phyloP scores from a whole-genome alignment of 2,329 filamentous ascomycete genomes.

The Penicillium aurantiogriseum region DNA sequence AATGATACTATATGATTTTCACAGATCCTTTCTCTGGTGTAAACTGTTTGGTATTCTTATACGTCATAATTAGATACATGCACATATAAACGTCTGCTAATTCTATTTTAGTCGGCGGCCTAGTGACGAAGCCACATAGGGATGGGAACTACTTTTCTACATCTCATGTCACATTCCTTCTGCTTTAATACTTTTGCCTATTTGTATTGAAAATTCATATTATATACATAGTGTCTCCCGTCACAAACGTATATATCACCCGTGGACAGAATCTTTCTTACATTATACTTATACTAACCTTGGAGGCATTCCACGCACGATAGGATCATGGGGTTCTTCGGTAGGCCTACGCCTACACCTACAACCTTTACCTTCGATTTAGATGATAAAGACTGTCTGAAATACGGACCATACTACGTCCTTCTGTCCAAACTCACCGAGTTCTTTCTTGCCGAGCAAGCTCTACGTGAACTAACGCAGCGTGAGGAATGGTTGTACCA shows the following conservation, averaged over 20 bases:
- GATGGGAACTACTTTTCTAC: background rate
- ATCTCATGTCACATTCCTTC: background rate
- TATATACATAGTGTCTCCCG: background rate
- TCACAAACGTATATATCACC: background rate
- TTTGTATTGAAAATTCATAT: background rate
- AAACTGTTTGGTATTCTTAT: background rate
- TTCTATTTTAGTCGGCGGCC: background rate
- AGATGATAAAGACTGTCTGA: background rate
- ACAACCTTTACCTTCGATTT: background rate
- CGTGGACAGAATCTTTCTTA: background rate
- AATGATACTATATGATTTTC: background rate
- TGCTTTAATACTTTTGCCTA: background rate
- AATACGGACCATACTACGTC: background rate
- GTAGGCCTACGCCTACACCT: background rate
- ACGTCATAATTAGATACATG: background rate
- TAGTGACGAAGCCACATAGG: background rate
- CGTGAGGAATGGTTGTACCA: too few species aligned
- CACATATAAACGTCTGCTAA: background rate
- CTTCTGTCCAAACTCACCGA: too few species aligned
- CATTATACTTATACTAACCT: background rate
- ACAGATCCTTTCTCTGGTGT: background rate
- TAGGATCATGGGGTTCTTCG: background rate
- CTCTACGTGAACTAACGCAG: too few species aligned
- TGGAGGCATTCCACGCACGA: background rate
- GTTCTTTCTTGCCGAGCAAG: too few species aligned